Conservation (phyloP, 768 basidiomycete genomes). For the Suillus luteus region DNA sequence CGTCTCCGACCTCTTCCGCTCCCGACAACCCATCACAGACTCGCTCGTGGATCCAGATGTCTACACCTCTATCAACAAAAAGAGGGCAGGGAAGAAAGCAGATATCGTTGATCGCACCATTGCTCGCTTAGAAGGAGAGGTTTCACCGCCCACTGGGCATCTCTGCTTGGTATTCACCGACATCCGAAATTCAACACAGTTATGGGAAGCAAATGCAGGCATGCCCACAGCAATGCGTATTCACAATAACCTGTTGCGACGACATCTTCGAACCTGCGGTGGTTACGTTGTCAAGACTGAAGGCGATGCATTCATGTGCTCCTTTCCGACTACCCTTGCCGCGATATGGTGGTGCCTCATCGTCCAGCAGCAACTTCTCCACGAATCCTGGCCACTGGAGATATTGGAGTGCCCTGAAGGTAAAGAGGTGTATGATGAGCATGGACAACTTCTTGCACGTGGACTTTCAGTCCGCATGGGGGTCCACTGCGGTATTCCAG, state of each 20-base stretch:
- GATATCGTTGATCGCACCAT: conserved; percentile 60
- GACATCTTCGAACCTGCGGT: conserved; percentile 84
- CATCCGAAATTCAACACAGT: conserved; percentile 92
- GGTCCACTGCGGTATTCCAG: conserved; percentile 88
- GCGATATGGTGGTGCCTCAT: conserved; percentile 90
- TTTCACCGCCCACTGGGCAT: conserved; percentile 82
- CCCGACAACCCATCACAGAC: conserved; percentile 39
- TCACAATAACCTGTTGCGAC: conserved; percentile 85
- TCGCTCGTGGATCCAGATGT: conserved; percentile 41
- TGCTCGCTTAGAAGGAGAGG: conserved; percentile 70
- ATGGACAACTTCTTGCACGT: conserved; percentile 72
- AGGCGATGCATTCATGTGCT: conserved; percentile 99
- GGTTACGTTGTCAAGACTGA: conserved; percentile 99
- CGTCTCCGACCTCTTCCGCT: conserved; percentile 74
- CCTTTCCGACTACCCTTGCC: conserved; percentile 85
- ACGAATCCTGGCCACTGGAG: conserved; percentile 89
- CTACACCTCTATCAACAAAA: conserved; percentile 29
- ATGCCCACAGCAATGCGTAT: conserved; percentile 93
- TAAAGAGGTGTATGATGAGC: conserved; percentile 66
- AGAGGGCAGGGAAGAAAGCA: conserved; percentile 43
- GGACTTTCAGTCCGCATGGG: conserved; percentile 97
- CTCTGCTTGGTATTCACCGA: conserved; percentile 97
- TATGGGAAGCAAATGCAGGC: conserved; percentile 95
- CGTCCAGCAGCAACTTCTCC: conserved; percentile 80
- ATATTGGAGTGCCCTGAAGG: conserved; percentile 93